Evolutionary conservation across 2,329 filamentous ascomycete species (phyloP).

Genomic region (Botrytis medusae): DNA sequence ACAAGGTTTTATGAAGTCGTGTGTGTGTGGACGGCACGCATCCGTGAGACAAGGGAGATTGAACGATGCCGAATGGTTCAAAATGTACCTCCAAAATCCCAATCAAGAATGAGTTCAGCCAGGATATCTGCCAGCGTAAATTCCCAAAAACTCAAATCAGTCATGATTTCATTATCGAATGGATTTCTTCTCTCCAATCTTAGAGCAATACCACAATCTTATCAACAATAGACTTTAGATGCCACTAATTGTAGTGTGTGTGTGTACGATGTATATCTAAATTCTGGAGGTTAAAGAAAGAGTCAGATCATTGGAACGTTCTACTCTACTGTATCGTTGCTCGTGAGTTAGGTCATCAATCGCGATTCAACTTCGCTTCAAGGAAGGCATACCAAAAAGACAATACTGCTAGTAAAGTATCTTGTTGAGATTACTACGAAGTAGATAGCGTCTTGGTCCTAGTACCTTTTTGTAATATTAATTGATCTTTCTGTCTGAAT

Average conservation of each 20-base stretch:
- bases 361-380: neutral
- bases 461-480: neutral
- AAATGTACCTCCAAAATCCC: neutral
- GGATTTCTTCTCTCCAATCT: neutral
- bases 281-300: neutral
- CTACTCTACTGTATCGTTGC: neutral
- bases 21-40: conserved; percentile 12
- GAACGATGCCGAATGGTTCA: conserved; percentile 20
- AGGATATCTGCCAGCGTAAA: neutral
- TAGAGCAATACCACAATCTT: neutral
- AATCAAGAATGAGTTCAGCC: neutral
- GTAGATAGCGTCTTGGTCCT: neutral
- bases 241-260: neutral
- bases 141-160: neutral
- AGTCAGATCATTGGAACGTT: neutral
- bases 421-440: neutral
- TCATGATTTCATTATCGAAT: neutral
- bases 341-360: neutral
- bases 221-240: neutral
- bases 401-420: neutral
- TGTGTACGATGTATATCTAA: neutral
- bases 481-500: neutral
- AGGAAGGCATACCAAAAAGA: neutral
- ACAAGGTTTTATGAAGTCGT: conserved; percentile 16
- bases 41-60: conserved; percentile 23